These are phyloP conservation scores for Talaromyces trachyspermus DNA, from an alignment of 495 filamentous ascomycete species.

Conservation along the genomic window DNA sequence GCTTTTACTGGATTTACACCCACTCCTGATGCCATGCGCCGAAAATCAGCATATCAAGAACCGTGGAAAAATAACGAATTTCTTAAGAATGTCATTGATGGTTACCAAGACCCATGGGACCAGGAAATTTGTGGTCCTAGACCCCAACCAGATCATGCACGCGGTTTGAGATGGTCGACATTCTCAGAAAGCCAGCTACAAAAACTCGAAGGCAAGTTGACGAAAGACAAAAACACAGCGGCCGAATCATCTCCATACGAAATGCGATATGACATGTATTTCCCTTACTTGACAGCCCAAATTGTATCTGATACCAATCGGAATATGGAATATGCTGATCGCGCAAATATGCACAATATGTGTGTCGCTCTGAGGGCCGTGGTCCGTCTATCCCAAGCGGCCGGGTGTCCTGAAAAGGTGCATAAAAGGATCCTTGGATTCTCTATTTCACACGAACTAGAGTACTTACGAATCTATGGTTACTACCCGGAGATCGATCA, in stretches of 20 bases:
- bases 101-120: not conserved
- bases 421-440: slow-evolving; percentile 34
- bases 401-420: slow-evolving; percentile 28
- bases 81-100: not conserved
- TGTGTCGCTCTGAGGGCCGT: slow-evolving; percentile 28
- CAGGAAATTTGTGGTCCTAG: slow-evolving; percentile 2
- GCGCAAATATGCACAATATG: slow-evolving; percentile 32
- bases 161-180: too few relatives aligned
- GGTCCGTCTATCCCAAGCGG: slow-evolving; percentile 24
- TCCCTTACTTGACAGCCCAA: too few relatives aligned
- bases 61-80: not conserved
- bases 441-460: slow-evolving; percentile 35
- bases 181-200: too few relatives aligned
- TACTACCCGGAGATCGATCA: slow-evolving; percentile 22
- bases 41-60: not conserved
- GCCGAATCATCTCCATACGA: too few relatives aligned
- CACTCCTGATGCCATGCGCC: not conserved
- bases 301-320: too few relatives aligned
- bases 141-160: slow-evolving; percentile 20
- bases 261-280: too few relatives aligned
- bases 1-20: not conserved
- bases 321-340: slow-evolving; percentile 30
- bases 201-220: too few relatives aligned
- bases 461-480: slow-evolving; percentile 21
- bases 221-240: too few relatives aligned